Evolutionary conservation across 2,329 filamentous ascomycete genomes (phyloP), one percentile per base, ranked within the genome.

Genomic region (Trichoderma arundinaceum): DNA sequence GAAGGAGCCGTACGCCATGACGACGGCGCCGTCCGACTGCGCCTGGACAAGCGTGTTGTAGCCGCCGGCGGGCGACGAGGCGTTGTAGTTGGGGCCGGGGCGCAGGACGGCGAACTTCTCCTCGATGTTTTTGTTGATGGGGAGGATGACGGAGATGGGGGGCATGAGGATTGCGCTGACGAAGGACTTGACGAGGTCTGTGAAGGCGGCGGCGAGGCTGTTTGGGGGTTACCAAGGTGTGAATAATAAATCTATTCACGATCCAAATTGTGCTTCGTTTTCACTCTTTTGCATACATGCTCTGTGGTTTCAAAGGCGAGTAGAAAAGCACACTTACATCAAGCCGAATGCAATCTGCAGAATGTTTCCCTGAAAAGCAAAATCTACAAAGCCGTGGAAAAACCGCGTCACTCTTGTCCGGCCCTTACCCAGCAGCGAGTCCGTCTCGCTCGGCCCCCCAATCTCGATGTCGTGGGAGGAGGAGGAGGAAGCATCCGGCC

Each of bases 261-360:
- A 43, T 53, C 2, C 7, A 1, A 19, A 39, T 54, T 51, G n/a
- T 39, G 7, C 12, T 19, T 35, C 19, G 4, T 46, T 17, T 59
- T 38, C 17, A 19, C 15, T 12, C 19, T 49, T 28, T 28, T 60
- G 7, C 15, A 9, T 7, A 22, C 6, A 4, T 3, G 2, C 2
- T 46, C 19, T 39, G 17, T 28, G 7, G 10, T 22, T 5, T 10
- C n/a, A 49, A 43, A 52, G n/a, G 9, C 10, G 49, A 3, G n/a
- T n/a, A 13, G 1, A 13, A 54, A 7, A 17, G 7, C 2, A 7
- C 13, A 52, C 81, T 75, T 73, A 91, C 89, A 92, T 92, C 69
- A 92, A 79, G 70, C 90, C 90, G 70, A 92, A 88, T 15, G 90
- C 90, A 66, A 92, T 90, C 75, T 92, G 88, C 32, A 92, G 82